Evolutionary conservation across 345 rosid genomes (phyloP).

Genomic region (Boechera divaricarpa): DNA sequence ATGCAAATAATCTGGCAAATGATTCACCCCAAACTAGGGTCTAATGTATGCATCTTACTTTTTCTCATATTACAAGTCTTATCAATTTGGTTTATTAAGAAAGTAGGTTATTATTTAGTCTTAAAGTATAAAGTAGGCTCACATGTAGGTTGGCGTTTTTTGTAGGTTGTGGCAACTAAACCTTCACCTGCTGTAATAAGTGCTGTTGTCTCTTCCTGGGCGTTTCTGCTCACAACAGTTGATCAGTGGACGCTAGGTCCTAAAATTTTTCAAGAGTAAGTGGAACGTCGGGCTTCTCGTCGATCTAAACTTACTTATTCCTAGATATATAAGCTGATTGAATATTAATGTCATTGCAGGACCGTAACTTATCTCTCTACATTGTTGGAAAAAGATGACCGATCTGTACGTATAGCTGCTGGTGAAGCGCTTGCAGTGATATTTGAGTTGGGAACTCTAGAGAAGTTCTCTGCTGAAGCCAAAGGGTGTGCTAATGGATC

Average conservation of each 20-base stretch:
- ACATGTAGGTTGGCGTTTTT: background rate
- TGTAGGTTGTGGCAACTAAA: slow-evolving; percentile 73
- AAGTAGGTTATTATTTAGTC: background rate
- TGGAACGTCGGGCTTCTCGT: background rate
- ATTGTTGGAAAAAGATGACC: slow-evolving; percentile 84
- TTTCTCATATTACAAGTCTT: slow-evolving; percentile 21
- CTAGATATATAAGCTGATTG: background rate
- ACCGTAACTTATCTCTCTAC: slow-evolving; percentile 70
- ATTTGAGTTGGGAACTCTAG: slow-evolving; percentile 74
- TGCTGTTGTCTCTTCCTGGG: slow-evolving; percentile 88
- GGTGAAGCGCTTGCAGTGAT: slow-evolving; percentile 91
- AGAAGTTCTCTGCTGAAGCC: slow-evolving; percentile 61
- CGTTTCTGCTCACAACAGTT: slow-evolving; percentile 83
- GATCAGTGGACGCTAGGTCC: slow-evolving; percentile 59
- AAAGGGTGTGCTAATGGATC: slow-evolving; percentile 52
- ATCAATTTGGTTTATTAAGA: slow-evolving; percentile 12
- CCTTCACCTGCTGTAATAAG: slow-evolving; percentile 64
- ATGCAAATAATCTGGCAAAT: slow-evolving; percentile 94
- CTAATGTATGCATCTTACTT: slow-evolving; percentile 64
- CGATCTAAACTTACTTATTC: background rate
- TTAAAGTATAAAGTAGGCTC: background rate
- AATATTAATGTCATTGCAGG: slow-evolving; percentile 51
- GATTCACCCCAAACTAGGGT: slow-evolving; percentile 80
- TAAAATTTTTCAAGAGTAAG: slow-evolving; percentile 84
- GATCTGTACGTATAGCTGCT: slow-evolving; percentile 88